These are phyloP conservation scores for Naganishia sp. DNA, from an alignment of 1,284 basidiomycete genomes.

Conservation along the genomic window DNA sequence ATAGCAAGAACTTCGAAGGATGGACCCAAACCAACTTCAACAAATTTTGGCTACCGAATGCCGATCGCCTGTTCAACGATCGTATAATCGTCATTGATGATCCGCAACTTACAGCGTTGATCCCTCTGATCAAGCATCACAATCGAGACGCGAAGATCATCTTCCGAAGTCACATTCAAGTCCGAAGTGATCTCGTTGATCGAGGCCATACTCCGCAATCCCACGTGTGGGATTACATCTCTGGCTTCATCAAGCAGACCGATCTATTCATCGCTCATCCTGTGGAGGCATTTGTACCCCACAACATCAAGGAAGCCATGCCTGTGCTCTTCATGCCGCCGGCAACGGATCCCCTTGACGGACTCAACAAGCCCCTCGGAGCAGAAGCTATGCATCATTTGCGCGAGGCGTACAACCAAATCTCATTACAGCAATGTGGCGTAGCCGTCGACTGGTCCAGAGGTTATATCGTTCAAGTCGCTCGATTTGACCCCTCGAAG, in stretches of 20 bases:
- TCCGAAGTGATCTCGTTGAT: slow-evolving; percentile 47
- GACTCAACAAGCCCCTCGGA: slow-evolving; percentile 69
- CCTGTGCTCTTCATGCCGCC: slow-evolving; percentile 50
- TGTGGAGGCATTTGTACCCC: slow-evolving; percentile 85
- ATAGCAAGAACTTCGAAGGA: slow-evolving; percentile 67
- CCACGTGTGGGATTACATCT: slow-evolving; percentile 85
- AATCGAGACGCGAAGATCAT: slow-evolving; percentile 78
- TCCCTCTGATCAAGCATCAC: slow-evolving; percentile 78
- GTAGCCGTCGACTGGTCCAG: slow-evolving; percentile 71
- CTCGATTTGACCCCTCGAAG: slow-evolving; percentile 74
- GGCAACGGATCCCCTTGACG: slow-evolving; percentile 63
- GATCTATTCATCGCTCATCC: slow-evolving; percentile 85
- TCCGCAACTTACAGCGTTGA: slow-evolving; percentile 65
- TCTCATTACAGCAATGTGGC: slow-evolving; percentile 46
- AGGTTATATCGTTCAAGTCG: slow-evolving; percentile 76
- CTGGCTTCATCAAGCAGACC: slow-evolving; percentile 79
- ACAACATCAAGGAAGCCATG: slow-evolving; percentile 64
- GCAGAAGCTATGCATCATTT: slow-evolving; percentile 43
- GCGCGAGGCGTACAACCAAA: slow-evolving; percentile 44
- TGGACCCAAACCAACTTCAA: slow-evolving; percentile 72
- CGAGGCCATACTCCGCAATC: slow-evolving; percentile 67
- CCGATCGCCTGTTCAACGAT: slow-evolving; percentile 36
- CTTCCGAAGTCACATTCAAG: slow-evolving; percentile 88
- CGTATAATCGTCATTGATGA: slow-evolving; percentile 68
- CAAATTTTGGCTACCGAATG: slow-evolving; percentile 28